These are phyloP conservation scores for Komagataella kurtzmanii DNA, from an alignment of 805 yeast species.

Conservation along the genomic window DNA sequence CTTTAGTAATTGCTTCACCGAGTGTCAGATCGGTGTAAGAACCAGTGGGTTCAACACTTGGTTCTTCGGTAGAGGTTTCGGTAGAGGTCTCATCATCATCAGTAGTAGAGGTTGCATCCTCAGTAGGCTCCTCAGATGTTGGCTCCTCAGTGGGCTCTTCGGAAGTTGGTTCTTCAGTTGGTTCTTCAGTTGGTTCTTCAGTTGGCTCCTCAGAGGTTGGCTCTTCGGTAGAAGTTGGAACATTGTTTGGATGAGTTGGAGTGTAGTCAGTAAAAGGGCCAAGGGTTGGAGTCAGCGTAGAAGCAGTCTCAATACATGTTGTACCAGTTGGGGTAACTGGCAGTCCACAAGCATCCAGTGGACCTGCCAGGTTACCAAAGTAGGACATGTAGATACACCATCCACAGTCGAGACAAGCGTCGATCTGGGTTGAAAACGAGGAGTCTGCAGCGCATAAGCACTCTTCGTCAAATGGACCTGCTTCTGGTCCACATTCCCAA, in stretches of 20 bases:
- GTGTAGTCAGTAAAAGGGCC: background rate
- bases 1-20: too few relatives aligned
- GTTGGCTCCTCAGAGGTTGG: background rate
- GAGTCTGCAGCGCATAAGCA: slow-evolving; percentile 7
- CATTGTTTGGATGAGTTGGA: background rate
- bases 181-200: background rate
- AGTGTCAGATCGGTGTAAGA: too few relatives aligned
- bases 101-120: background rate
- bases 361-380: slow-evolving; percentile 1
- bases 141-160: background rate
- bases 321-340: slow-evolving; percentile 7
- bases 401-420: slow-evolving; percentile 7
- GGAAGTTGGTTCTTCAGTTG: background rate
- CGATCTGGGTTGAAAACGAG: slow-evolving; percentile 1
- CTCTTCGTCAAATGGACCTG: background rate
- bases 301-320: background rate
- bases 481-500: background rate
- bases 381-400: slow-evolving; percentile 5
- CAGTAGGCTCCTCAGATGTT: background rate
- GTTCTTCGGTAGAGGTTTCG: background rate
- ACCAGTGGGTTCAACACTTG: background rate
- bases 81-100: background rate
- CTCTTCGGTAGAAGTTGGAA: background rate
- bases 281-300: background rate
- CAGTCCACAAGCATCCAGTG: slow-evolving; percentile 5